Conservation (phyloP, 108 stramenopile species). For the Hondaea fermentalgiana region DNA sequence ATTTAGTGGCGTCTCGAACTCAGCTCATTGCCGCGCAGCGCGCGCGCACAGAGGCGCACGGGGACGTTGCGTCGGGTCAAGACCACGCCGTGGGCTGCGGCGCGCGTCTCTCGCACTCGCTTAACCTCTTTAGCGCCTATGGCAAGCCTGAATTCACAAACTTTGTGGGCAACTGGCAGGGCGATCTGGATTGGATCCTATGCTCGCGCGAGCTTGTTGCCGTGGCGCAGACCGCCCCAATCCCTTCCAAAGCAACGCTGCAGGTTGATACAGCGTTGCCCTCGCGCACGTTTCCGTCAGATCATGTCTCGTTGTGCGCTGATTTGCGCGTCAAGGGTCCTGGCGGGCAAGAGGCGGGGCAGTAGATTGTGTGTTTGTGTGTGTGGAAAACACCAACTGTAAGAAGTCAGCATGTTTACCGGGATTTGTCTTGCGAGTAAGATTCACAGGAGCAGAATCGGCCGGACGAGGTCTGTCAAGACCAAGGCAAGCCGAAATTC, state of each 20-base stretch:
- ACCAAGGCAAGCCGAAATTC: no score
- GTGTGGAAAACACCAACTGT: no score
- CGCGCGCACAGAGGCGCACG: neutral
- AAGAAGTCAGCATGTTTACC: no score
- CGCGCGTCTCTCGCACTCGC: neutral
- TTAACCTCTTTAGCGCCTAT: neutral
- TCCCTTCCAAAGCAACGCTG: neutral
- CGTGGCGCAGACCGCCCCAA: neutral
- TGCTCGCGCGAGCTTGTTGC: neutral
- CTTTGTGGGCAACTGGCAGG: neutral
- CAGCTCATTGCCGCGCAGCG: neutral
- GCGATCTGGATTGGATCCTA: slow-evolving; percentile 10
- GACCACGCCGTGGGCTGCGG: neutral
- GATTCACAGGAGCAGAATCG: no score
- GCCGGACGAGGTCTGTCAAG: no score
- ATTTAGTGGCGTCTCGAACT: neutral
- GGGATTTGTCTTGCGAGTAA: no score
- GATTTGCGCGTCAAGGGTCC: neutral
- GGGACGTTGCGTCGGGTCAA: neutral
- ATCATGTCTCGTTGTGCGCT: neutral
- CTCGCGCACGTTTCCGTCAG: neutral
- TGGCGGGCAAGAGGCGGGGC: neutral
- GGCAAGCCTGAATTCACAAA: neutral
- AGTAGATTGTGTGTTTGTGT: neutral
- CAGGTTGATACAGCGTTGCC: neutral